phyloP scores from a whole-genome alignment of 2,329 filamentous ascomycete genomes.

The Sclerotiophoma versabilis region DNA sequence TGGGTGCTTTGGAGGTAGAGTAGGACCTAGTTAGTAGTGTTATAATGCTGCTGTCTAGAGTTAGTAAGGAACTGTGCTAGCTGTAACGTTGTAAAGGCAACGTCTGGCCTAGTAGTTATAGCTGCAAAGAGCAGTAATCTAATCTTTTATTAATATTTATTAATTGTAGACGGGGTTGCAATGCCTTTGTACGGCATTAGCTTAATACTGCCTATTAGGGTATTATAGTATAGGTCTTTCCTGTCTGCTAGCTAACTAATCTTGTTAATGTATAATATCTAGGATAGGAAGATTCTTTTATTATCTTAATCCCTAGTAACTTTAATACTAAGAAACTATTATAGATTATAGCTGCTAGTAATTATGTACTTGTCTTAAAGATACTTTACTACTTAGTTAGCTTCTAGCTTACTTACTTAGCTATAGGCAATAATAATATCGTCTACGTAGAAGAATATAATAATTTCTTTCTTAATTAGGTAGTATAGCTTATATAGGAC shows the following conservation, averaged over 20 bases:
- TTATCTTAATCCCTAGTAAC: not conserved
- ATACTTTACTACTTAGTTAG: not conserved
- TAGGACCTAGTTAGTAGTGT: too few relatives aligned
- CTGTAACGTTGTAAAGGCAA: too few relatives aligned
- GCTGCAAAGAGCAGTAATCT: too few relatives aligned
- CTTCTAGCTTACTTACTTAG: not conserved
- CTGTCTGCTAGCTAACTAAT: not conserved
- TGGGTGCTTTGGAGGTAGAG: too few relatives aligned
- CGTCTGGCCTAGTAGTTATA: too few relatives aligned
- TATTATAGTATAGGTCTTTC: not conserved
- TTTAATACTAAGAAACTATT: constrained; percentile 15
- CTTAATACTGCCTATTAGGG: not conserved
- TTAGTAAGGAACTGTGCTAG: too few relatives aligned
- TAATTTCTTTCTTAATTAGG: constrained; percentile 11
- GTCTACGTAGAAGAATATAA: constrained; percentile 12
- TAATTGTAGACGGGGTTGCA: not conserved
- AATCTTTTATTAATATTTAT: not conserved
- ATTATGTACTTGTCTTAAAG: constrained; percentile 4
- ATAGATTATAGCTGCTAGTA: constrained; percentile 4
- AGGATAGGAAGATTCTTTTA: not conserved
- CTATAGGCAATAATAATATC: constrained; percentile 15
- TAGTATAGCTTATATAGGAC: constrained; percentile 15
- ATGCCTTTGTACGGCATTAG: not conserved
- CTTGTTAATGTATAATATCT: not conserved
- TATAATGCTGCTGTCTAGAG: too few relatives aligned